phyloP scores from a whole-genome alignment of 176 grass and related monocot species.

The Eragrostis curvula region DNA sequence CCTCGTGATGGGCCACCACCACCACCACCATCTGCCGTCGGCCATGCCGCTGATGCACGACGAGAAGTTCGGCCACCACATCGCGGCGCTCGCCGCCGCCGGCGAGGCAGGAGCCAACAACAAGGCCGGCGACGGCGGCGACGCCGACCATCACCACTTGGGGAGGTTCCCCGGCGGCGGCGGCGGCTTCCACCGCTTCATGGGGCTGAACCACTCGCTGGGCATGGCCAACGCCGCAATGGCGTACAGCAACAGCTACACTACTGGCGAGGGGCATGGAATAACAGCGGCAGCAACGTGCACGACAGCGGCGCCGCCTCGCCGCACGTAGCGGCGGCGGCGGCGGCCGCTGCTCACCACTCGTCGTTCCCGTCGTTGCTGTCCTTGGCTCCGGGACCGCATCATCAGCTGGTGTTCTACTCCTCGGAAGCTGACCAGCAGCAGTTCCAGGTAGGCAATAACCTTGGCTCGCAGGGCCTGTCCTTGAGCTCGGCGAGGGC shows the following conservation, averaged over 20 bases:
- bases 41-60: slow-evolving; percentile 9
- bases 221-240: slow-evolving; percentile 42
- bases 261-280: slow-evolving; percentile 49
- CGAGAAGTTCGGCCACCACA: slow-evolving; percentile 36
- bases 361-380: slow-evolving; percentile 51
- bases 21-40: slow-evolving; percentile 1
- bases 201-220: slow-evolving; percentile 51
- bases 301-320: slow-evolving; percentile 37
- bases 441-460: slow-evolving; percentile 48
- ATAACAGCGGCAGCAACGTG: slow-evolving; percentile 44
- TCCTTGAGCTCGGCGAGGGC: slow-evolving; percentile 52
- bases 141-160: slow-evolving; percentile 1
- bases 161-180: slow-evolving; percentile 29
- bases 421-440: slow-evolving; percentile 43
- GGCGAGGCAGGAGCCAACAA: slow-evolving; percentile 1
- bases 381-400: slow-evolving; percentile 62
- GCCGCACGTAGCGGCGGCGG: slow-evolving; percentile 34
- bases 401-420: slow-evolving; percentile 61
- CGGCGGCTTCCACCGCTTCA: slow-evolving; percentile 49
- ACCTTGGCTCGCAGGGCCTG: slow-evolving; percentile 53
- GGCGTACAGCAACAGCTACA: slow-evolving; percentile 40
- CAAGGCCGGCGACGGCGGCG: slow-evolving; percentile 1
- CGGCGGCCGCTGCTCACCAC: slow-evolving; percentile 17
- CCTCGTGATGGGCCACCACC: slow-evolving; percentile 25
- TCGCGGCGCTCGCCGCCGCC: neutral